phyloP scores from a whole-genome alignment of 108 stramenopile genomes.

The Conticribra weissflogii region DNA sequence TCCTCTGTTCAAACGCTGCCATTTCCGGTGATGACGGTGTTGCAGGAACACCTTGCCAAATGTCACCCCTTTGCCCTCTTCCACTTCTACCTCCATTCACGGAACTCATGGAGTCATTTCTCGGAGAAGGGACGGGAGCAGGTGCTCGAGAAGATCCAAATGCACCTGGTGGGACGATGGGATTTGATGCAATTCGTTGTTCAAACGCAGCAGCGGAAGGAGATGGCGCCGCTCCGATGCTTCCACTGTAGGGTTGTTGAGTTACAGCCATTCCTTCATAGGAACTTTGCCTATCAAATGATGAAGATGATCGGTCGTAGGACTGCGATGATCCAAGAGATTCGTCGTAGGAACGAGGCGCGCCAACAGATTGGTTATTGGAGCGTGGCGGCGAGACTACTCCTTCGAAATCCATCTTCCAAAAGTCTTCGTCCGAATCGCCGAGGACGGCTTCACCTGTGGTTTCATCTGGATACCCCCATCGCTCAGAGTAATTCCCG shows the following conservation, averaged over 20 bases:
- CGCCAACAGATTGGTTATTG: too few species aligned
- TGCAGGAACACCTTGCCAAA: not conserved
- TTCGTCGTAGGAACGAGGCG: too few species aligned
- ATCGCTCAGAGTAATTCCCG: not conserved
- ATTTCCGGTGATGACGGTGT: not conserved
- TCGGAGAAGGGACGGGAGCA: not conserved
- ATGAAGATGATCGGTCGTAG: too few species aligned
- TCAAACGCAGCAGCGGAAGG: conserved; percentile 21
- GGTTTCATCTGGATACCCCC: too few species aligned
- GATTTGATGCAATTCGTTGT: conserved; percentile 26
- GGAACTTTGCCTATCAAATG: too few species aligned
- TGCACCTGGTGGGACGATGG: conserved; percentile 35
- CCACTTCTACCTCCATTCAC: not conserved
- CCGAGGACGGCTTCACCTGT: not conserved
- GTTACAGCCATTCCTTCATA: too few species aligned
- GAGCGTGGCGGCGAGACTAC: too few species aligned
- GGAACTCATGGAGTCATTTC: not conserved
- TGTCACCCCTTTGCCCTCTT: not conserved
- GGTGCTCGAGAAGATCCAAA: not conserved
- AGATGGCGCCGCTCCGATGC: not conserved
- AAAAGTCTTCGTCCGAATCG: conserved; percentile 2
- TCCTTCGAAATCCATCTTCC: not conserved
- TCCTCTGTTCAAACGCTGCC: conserved; percentile 10
- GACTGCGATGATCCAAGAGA: too few species aligned
- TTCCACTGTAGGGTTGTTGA: conserved; percentile 19